Evolutionary conservation across 2,329 filamentous ascomycete species (phyloP).

Genomic region (Neofusicoccum umdonicola): DNA sequence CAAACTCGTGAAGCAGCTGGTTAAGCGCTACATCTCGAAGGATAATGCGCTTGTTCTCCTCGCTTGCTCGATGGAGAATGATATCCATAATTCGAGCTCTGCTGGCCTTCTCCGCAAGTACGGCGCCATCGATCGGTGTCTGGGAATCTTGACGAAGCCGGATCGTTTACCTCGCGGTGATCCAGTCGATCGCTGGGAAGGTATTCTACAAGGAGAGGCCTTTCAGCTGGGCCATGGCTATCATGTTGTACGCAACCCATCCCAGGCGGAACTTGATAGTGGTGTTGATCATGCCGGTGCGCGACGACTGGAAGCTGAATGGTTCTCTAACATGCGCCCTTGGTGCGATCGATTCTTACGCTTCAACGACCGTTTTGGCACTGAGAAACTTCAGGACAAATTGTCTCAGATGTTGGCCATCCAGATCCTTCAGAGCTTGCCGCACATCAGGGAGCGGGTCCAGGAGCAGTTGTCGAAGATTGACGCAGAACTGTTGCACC

Average conservation of each 20-base stretch:
- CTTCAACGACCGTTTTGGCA: slow-evolving; percentile 52
- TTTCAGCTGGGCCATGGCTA: slow-evolving; percentile 72
- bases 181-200: slow-evolving; percentile 57
- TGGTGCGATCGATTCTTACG: slow-evolving; percentile 46
- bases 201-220: slow-evolving; percentile 61
- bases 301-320: slow-evolving; percentile 47
- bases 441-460: slow-evolving; percentile 46
- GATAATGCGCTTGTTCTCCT: slow-evolving; percentile 73
- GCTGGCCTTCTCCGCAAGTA: slow-evolving; percentile 56
- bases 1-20: slow-evolving; percentile 68
- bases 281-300: slow-evolving; percentile 48
- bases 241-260: slow-evolving; percentile 69
- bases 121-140: slow-evolving; percentile 42
- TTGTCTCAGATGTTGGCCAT: slow-evolving; percentile 50
- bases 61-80: slow-evolving; percentile 73
- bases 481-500: slow-evolving; percentile 51
- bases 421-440: slow-evolving; percentile 44
- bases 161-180: slow-evolving; percentile 62
- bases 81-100: slow-evolving; percentile 72
- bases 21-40: slow-evolving; percentile 61
- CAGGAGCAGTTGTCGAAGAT: slow-evolving; percentile 51
- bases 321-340: slow-evolving; percentile 46
- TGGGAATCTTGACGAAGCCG: slow-evolving; percentile 78
- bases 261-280: slow-evolving; percentile 49
- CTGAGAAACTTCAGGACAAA: slow-evolving; percentile 46